Conservation (phyloP, 345 rosid species). For the Murraya paniculata region DNA sequence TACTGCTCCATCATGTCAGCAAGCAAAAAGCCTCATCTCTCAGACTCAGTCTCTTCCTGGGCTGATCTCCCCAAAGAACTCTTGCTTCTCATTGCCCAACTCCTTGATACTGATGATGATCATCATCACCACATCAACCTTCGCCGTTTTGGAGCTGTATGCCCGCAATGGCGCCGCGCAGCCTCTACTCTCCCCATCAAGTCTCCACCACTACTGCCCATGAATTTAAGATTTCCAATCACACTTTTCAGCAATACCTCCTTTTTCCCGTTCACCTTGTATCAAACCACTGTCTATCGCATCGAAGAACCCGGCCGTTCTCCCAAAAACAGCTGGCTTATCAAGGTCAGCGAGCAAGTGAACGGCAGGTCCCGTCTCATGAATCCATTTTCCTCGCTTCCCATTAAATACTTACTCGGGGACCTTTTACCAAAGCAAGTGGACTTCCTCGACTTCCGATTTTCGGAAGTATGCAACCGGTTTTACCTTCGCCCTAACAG, state of each 20-base stretch:
- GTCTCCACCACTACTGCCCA: conserved; percentile 1
- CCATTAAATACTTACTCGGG: not conserved
- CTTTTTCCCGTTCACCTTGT: not conserved
- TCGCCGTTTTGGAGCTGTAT: conserved; percentile 32
- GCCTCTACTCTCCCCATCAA: not conserved
- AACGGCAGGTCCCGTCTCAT: not conserved
- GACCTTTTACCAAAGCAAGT: conserved; percentile 1
- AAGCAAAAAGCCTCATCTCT: too few species aligned
- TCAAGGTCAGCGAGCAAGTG: conserved; percentile 16
- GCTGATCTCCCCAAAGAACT: conserved; percentile 29
- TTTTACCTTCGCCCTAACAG: not conserved
- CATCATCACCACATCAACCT: not conserved
- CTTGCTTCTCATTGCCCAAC: conserved; percentile 7
- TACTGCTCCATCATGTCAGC: too few species aligned
- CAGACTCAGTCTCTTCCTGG: conserved; percentile 9
- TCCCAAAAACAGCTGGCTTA: conserved; percentile 12
- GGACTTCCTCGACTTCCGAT: conserved; percentile 1
- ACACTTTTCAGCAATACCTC: not conserved
- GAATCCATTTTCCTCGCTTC: conserved; percentile 5
- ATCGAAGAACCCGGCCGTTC: not conserved
- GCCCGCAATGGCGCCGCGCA: conserved; percentile 31
- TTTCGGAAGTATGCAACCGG: not conserved
- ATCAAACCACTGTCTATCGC: not conserved
- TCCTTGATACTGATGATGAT: conserved; percentile 18
- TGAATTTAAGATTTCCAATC: not conserved